Base-by-base conservation (phyloP, 2,329 filamentous ascomycete genomes). In the Ophiobolus disseminans region DNA sequence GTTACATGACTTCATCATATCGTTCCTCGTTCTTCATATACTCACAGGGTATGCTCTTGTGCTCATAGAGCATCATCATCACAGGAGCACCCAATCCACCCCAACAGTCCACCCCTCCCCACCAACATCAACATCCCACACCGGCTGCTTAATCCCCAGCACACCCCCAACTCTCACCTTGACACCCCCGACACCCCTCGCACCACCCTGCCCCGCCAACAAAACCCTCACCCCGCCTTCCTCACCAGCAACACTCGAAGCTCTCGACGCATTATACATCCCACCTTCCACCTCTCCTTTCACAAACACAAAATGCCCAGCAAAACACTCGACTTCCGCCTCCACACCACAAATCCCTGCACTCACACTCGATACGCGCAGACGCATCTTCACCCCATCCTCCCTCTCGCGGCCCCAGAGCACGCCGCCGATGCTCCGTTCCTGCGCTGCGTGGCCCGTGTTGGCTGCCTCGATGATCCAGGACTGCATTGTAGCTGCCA, bases 401-500 rank as follows among this genome's bases (percentile, higher is more conserved):
- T 69, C 63, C 17, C 45, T 57, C 3, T 63, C 62, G 1, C 61
- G 40, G 3, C 49, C 63, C 46, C 52, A 57, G 1, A 48, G 40
- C 10, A 54, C 53, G 17, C 23, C 41, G 16, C 21, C 37, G 30
- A 7, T 39, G 19, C 23, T 47, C n/a, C 45, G 50, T 4, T 50
- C 57, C 14, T 57, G 54, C 8, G 57, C 55, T 5, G 52, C 53
- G 14, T 55, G 59, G 0, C 63, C 60, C 3, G 59, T 58, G 34
- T 60, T 62, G 7, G 69, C 69, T 3, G 65, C 55, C 28, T 81
- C 79, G 13, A 83, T 65, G 10, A 84, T 69, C 80, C 80, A 83
- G 13, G 73, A 68, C 39, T 79, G 74, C 22, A 82, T 62, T 38
- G 75, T 77, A 1, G 75, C 72, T 3, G 81, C 81, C 44, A 82